Evolutionary conservation across 495 filamentous ascomycete genomes (phyloP).

Genomic region (Glutinoglossum americanum): DNA sequence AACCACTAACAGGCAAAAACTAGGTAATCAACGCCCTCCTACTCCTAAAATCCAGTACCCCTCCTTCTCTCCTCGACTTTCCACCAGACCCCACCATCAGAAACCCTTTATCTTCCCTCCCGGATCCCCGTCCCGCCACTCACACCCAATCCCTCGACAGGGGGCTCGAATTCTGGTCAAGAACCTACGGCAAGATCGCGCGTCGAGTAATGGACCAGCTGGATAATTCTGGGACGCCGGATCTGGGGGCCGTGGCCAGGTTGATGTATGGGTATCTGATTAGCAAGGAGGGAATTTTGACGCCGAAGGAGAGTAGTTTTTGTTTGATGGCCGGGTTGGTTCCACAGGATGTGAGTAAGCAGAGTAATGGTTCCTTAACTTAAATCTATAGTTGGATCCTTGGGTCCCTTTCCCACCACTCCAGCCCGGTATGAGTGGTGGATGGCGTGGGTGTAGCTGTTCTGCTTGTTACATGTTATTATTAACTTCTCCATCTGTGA

Average conservation of each 20-base stretch:
- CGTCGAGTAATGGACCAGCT: constrained; percentile 30
- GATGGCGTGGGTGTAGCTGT: too few species aligned
- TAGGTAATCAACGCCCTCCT: constrained; percentile 32
- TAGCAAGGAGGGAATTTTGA: constrained; percentile 26
- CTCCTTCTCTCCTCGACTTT: constrained; percentile 20
- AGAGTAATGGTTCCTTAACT: too few species aligned
- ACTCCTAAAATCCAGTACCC: constrained; percentile 25
- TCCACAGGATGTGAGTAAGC: constrained; percentile 25
- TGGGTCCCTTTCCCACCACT: not conserved
- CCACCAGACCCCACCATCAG: too few species aligned
- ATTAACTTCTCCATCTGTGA: not conserved
- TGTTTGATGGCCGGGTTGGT: constrained; percentile 34
- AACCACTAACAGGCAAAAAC: too few species aligned
- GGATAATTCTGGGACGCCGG: constrained; percentile 30
- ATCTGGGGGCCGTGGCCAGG: constrained; percentile 27
- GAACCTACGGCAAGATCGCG: constrained; percentile 29
- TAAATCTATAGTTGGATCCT: not conserved
- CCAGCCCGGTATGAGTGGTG: too few species aligned
- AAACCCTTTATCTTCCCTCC: constrained; percentile 20
- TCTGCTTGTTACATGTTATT: too few species aligned
- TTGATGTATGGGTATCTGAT: constrained; percentile 31
- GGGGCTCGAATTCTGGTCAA: constrained; percentile 35
- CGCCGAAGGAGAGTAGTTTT: constrained; percentile 26
- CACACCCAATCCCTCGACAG: too few species aligned
- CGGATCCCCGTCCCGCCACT: too few species aligned